A percentile compares a stretch with the other conserved stretches of the same genome.
These are phyloP conservation scores for Leccinum broughii DNA, from an alignment of 768 basidiomycete genomes.

Conservation along the genomic window DNA sequence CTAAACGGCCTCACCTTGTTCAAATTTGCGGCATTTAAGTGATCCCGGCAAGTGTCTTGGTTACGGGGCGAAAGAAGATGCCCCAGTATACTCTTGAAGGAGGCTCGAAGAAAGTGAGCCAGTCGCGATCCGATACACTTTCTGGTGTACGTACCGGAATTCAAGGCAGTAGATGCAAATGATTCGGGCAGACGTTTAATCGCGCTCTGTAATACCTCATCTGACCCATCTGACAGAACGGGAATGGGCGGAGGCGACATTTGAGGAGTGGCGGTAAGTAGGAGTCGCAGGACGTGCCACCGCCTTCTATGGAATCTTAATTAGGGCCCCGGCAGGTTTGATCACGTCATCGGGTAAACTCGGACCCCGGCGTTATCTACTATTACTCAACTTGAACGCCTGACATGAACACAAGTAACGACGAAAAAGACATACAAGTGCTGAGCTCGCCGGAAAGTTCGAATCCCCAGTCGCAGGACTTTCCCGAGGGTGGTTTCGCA, in stretches of 20 bases:
- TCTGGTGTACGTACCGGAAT: background rate
- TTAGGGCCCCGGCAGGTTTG: no score
- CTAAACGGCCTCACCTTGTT: background rate
- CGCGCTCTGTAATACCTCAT: background rate
- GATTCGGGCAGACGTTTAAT: background rate
- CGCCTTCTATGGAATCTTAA: no score
- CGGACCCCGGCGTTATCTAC: no score
- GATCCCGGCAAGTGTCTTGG: background rate
- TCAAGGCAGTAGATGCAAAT: background rate
- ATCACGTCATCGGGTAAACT: no score
- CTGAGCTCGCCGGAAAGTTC: background rate
- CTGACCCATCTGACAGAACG: no score
- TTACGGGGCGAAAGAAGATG: background rate
- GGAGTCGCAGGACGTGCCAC: no score
- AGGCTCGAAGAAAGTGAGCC: background rate
- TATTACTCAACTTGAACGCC: no score
- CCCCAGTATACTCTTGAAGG: background rate
- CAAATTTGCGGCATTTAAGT: background rate
- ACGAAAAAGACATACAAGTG: background rate
- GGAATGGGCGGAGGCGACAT: no score
- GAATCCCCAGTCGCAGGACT: slow-evolving; percentile 7
- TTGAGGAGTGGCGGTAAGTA: no score
- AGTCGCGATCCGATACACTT: background rate
- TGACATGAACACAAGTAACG: background rate
- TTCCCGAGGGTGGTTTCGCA: slow-evolving; percentile 31